These are phyloP conservation scores for Aurantiochytrium sp. DNA, from an alignment of 108 stramenopile species.

Conservation along the genomic window DNA sequence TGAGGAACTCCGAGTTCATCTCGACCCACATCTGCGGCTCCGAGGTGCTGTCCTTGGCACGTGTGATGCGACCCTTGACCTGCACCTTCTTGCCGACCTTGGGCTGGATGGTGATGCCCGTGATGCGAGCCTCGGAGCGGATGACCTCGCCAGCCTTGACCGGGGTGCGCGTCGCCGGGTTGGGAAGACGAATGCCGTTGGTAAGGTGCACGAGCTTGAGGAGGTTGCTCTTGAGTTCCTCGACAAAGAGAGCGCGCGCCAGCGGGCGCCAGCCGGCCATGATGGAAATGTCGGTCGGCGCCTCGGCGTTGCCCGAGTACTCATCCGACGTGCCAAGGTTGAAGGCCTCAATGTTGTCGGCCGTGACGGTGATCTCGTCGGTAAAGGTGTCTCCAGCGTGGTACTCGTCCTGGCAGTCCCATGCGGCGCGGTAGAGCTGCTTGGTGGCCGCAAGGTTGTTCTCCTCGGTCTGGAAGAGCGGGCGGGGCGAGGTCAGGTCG, in stretches of 20 bases:
- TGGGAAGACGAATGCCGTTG: background rate
- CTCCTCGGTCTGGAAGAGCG: background rate
- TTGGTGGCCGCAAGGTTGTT: background rate
- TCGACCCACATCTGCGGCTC: background rate
- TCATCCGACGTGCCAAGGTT: background rate
- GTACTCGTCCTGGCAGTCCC: constrained; percentile 16
- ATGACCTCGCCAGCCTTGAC: background rate
- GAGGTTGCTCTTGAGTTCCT: background rate
- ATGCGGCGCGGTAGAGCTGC: background rate
- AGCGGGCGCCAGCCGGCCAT: constrained; percentile 12
- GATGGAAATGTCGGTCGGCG: background rate
- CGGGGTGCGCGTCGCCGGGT: background rate
- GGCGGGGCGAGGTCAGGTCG: background rate
- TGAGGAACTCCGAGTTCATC: background rate
- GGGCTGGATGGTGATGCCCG: background rate
- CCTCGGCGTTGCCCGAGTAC: background rate
- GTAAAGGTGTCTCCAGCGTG: background rate
- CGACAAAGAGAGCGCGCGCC: background rate
- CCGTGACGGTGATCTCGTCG: background rate
- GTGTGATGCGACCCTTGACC: background rate
- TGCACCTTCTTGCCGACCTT: background rate
- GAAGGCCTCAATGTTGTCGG: constrained; percentile 4
- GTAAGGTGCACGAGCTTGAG: constrained; percentile 9
- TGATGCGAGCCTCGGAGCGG: background rate
- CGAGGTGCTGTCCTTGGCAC: background rate